phyloP scores from a whole-genome alignment of 1,139 yeast genomes.

The Debaryomyces psychrophilus region DNA sequence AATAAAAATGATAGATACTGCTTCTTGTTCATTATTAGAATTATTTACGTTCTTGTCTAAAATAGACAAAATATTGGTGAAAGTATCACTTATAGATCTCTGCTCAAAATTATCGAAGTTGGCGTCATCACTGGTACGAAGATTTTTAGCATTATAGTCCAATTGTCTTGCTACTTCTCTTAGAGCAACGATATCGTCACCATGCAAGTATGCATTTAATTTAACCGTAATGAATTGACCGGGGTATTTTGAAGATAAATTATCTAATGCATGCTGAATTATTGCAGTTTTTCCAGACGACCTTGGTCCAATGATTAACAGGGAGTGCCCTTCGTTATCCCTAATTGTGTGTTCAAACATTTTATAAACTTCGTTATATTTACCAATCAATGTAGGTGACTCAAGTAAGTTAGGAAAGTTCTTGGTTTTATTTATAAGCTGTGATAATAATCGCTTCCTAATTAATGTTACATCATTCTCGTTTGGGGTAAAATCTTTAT shows the following conservation, averaged over 20 bases:
- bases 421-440: constrained; percentile 22
- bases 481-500: constrained; percentile 5
- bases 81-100: constrained; percentile 45
- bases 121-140: constrained; percentile 19
- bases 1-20: constrained; percentile 68
- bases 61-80: constrained; percentile 40
- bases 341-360: constrained; percentile 67
- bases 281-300: constrained; percentile 75
- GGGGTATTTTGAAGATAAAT: constrained; percentile 40
- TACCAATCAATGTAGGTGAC: constrained; percentile 29
- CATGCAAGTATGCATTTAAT: constrained; percentile 71
- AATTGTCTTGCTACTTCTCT: constrained; percentile 85
- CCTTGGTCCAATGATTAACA: constrained; percentile 78
- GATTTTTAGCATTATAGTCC: constrained; percentile 46
- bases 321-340: constrained; percentile 80
- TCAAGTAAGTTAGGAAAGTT: constrained; percentile 23
- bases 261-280: constrained; percentile 57
- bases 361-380: constrained; percentile 52
- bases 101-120: constrained; percentile 39
- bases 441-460: constrained; percentile 23
- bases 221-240: constrained; percentile 62
- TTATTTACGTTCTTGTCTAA: constrained; percentile 27
- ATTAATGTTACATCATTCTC: constrained; percentile 20
- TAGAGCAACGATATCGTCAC: constrained; percentile 77
- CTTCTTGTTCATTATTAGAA: constrained; percentile 11